phyloP scores from a whole-genome alignment of 805 yeast species.

The Wickerhamiella slavikovae region DNA sequence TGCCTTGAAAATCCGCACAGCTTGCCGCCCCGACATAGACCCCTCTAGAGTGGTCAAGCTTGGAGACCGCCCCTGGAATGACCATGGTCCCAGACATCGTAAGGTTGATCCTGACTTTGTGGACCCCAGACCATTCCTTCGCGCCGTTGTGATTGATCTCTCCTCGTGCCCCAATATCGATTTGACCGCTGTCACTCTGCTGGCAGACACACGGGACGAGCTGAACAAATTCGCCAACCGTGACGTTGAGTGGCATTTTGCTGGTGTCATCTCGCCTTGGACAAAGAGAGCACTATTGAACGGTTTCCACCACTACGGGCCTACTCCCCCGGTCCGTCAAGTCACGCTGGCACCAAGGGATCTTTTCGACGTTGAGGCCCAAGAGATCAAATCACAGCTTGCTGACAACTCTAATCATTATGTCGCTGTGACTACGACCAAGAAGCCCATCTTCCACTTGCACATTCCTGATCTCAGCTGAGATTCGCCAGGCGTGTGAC shows the following conservation, averaged over 20 bases:
- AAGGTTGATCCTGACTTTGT: slow-evolving; percentile 12
- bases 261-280: slow-evolving; percentile 77
- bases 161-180: slow-evolving; percentile 58
- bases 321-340: slow-evolving; percentile 4
- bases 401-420: slow-evolving; percentile 22
- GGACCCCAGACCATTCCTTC: slow-evolving; percentile 45
- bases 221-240: slow-evolving; percentile 55
- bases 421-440: slow-evolving; percentile 38
- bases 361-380: slow-evolving; percentile 6
- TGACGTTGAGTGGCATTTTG: slow-evolving; percentile 76
- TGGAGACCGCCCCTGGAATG: slow-evolving; percentile 77
- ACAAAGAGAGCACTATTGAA: slow-evolving; percentile 52
- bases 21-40: slow-evolving; percentile 39
- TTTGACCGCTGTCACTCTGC: slow-evolving; percentile 57
- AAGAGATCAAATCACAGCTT: slow-evolving; percentile 1
- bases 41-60: slow-evolving; percentile 14
- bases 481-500: no score
- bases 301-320: slow-evolving; percentile 40
- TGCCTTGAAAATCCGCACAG: slow-evolving; percentile 39
- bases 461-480: slow-evolving; percentile 52
- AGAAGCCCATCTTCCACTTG: slow-evolving; percentile 58
- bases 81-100: slow-evolving; percentile 40
- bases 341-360: slow-evolving; percentile 17
- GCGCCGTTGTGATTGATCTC: slow-evolving; percentile 63
- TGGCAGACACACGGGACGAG: slow-evolving; percentile 57